Base-by-base conservation (phyloP, 1,284 basidiomycete genomes). In the Moesziomyces sp. region DNA sequence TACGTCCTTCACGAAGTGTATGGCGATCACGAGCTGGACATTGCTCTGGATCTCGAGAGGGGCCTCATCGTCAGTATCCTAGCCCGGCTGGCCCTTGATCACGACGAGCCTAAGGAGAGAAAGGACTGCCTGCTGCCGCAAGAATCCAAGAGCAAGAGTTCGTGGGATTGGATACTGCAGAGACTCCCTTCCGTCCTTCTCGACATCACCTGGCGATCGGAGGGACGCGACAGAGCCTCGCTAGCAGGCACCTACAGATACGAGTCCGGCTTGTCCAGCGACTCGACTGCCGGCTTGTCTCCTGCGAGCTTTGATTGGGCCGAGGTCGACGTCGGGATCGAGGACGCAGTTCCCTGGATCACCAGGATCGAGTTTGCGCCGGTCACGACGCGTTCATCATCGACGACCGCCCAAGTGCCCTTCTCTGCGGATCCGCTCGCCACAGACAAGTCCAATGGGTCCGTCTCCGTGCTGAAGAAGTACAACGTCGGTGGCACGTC, bases 401-500 rank as follows among this genome's bases (percentile, higher is more conserved):
- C 33, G 10, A 11, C 33, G 24, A 5, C 24, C 33, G 14, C 10
- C 14, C 33, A 35, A 35, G 33, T 14, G 11, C 11, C 33, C 33
- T 35, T 35, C 14, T 35, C 33, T 10, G 14, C 33, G 33, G 33
- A 35, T 9, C 33, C 5, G 33, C 11, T 14, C 10, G 3, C 14
- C 33, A 35, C 11, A 3, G 33, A 10, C 33, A 14, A 47, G 19
- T 21, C 11, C 38, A 11, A 33, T 19, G 19, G 42, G 9, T 2
- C 52, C 3, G 55, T 57, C 6, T 57, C 55, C 1, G 55, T 57
- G 28, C 43, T 57, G n/a, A 49, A 45, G 14, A 50, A 57, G 42
- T 57, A 57, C 48, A 57, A 57, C 33, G 55, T 40, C 5, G 55
- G 55, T 9, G 55, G 55, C 10, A 57, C 55, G 9, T n/a, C 48